A percentile compares a stretch with the other conserved stretches of the same genome.
These are phyloP conservation scores for Blastocystis sp. DNA, from an alignment of 352 stramenopile genomes.

Conservation along the genomic window DNA sequence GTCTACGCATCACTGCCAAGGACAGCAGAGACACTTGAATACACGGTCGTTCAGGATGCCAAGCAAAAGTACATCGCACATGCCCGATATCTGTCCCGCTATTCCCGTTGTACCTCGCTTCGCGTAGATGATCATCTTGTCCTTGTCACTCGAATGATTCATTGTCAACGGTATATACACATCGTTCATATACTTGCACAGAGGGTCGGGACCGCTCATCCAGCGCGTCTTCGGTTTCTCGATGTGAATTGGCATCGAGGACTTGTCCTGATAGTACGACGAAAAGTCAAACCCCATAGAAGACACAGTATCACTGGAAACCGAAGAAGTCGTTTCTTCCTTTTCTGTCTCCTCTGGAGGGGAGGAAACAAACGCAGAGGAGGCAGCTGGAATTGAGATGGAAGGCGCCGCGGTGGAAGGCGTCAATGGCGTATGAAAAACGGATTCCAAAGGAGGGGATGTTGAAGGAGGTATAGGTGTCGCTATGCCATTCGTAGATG, in stretches of 20 bases:
- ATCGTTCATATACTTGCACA: constrained; percentile 29
- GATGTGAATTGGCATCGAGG: neutral
- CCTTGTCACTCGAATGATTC: neutral
- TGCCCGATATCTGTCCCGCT: constrained; percentile 43
- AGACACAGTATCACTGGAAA: neutral
- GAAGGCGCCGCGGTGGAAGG: neutral
- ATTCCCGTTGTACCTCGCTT: constrained; percentile 69
- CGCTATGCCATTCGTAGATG: neutral
- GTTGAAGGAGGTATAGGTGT: neutral
- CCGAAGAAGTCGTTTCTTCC: too few relatives aligned
- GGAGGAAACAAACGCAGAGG: too few relatives aligned
- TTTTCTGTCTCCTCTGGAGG: too few relatives aligned
- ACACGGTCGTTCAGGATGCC: constrained; percentile 37
- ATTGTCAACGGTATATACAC: constrained; percentile 9
- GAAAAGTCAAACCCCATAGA: constrained; percentile 1
- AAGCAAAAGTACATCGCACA: constrained; percentile 27
- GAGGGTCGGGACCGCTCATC: neutral
- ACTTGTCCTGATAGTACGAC: constrained; percentile 11
- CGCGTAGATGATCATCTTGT: constrained; percentile 31
- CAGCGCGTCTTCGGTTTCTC: neutral
- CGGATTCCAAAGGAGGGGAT: neutral
- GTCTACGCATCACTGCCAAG: neutral
- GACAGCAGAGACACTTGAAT: constrained; percentile 23
- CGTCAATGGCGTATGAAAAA: neutral
- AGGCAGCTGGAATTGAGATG: neutral